These are phyloP conservation scores for Aspergillus glaucus DNA, from an alignment of 2,329 filamentous ascomycete species.

Conservation along the genomic window DNA sequence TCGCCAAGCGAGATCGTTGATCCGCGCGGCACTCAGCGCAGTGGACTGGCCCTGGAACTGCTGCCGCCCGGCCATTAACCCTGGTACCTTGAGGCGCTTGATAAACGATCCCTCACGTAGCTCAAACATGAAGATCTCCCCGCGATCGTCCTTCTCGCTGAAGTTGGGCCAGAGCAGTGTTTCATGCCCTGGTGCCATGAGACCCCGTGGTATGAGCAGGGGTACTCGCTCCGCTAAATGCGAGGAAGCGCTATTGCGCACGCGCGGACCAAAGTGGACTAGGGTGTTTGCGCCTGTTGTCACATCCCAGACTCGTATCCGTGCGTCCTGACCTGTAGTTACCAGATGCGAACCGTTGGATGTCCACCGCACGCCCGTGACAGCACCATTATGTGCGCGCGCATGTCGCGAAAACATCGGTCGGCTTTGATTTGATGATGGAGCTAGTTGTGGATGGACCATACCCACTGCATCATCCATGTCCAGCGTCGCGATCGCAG, in stretches of 20 bases:
- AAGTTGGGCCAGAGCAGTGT: constrained; percentile 77
- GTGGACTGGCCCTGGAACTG: constrained; percentile 35
- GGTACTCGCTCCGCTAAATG: constrained; percentile 57
- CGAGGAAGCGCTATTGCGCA: constrained; percentile 61
- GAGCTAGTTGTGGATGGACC: constrained; percentile 30
- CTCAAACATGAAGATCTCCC: constrained; percentile 71
- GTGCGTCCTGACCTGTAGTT: constrained; percentile 74
- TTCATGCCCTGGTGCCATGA: constrained; percentile 54
- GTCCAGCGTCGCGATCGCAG: constrained; percentile 70
- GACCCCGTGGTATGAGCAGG: constrained; percentile 55
- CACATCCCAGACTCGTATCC: constrained; percentile 82
- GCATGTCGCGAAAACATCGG: constrained; percentile 41
- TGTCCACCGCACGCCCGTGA: constrained; percentile 81
- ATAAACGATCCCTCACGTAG: constrained; percentile 69
- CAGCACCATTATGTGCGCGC: constrained; percentile 69
- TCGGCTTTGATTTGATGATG: constrained; percentile 22
- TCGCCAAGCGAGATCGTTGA: constrained; percentile 71
- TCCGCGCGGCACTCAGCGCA: constrained; percentile 53
- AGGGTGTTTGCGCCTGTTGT: constrained; percentile 77
- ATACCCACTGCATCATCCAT: constrained; percentile 76
- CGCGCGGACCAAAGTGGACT: constrained; percentile 74
- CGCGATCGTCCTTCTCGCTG: constrained; percentile 55
- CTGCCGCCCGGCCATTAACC: constrained; percentile 38
- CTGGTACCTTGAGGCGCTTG: constrained; percentile 63
- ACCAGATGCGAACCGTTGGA: constrained; percentile 71